Base-by-base conservation (phyloP, 306 rosid genomes). In the Prunus campanulata region DNA sequence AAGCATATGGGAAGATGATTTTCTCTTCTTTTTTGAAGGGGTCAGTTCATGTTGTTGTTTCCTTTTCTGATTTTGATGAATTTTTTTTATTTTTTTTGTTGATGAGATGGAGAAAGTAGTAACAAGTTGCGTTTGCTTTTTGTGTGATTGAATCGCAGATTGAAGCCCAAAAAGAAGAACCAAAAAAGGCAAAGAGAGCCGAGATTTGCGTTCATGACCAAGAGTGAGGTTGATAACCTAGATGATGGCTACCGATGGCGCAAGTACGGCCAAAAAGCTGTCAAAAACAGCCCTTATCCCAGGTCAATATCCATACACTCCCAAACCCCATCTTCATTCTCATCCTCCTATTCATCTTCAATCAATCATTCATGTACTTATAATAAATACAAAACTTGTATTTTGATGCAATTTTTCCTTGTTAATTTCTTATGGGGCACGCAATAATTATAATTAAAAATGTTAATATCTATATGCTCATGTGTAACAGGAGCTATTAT, bases 241-340 rank as follows among this genome's bases (percentile, higher is more conserved):
- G 97, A 95, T 73, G 99, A 95, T 61, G 97, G 97, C 10, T 95
- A 87, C 65, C 75, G 97, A 46, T 95, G 99, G 99, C 87, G 99
- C 12, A 95, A 95, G 86, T 95, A 95, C 80, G 99, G 99, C 46
- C 99, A 95, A 73, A 95, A 95, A 82, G 96, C 97, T 27, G 97
- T 95, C 8, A 95, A 95, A 80, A 95, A 95, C 66, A 95, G 97
- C 82, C 97, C 97, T n/a, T 86, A 84, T 75, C 99, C 99, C 10
- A 95, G 99, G 99, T 91, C 44, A 39, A 39, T 2, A 48, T 48
- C 52, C 52, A 10, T 12, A 7, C 16, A 48, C 52, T 39, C 9
- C 62, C 62, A 56, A 56, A 56, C 12, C 62, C 10, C 62, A 20
- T 14, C 65, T 60, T 60, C 65, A 25, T 60, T 60, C 65, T 12